Evolutionary conservation across 2,329 filamentous ascomycete genomes (phyloP).

Genomic region (Capronia coronata): DNA sequence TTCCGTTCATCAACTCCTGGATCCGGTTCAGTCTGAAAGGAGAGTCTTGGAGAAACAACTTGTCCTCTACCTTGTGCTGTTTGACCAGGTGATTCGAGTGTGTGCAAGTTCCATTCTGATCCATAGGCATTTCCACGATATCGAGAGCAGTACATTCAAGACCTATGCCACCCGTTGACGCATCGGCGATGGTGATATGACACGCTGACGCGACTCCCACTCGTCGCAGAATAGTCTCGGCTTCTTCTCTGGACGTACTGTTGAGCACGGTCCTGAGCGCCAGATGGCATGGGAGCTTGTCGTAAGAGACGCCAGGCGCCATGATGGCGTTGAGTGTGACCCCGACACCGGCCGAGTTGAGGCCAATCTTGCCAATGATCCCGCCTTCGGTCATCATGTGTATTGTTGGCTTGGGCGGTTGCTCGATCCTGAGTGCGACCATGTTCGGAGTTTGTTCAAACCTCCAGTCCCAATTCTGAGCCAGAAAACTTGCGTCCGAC

Average conservation of each 20-base stretch:
- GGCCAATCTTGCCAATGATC: conserved; percentile 53
- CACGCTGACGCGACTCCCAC: conserved; percentile 48
- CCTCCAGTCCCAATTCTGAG: conserved; percentile 56
- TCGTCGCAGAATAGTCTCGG: conserved; percentile 40
- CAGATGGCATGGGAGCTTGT: conserved; percentile 49
- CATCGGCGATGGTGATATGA: conserved; percentile 51
- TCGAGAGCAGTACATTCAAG: conserved; percentile 43
- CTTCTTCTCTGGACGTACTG: conserved; percentile 40
- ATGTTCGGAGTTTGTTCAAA: conserved; percentile 46
- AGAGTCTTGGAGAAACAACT: conserved; percentile 27
- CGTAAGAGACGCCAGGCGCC: conserved; percentile 44
- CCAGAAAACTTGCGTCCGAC: conserved; percentile 37
- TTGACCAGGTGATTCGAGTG: conserved; percentile 44
- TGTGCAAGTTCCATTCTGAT: conserved; percentile 32
- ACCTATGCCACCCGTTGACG: conserved; percentile 39
- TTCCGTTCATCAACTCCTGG: conserved; percentile 27
- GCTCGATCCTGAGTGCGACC: conserved; percentile 45
- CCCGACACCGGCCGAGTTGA: conserved; percentile 50
- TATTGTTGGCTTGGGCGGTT: conserved; percentile 43
- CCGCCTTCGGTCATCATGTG: conserved; percentile 53
- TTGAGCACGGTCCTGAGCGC: conserved; percentile 51
- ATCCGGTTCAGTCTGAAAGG: conserved; percentile 32
- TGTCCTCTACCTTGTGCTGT: conserved; percentile 21
- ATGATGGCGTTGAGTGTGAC: conserved; percentile 53
- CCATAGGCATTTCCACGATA: conserved; percentile 27